Percentiles rank a stretch among this genome's conserved stretches.
Evolutionary conservation across 371 early-diverging fungal genomes (phyloP).

Genomic region (Vittaforma corneae): DNA sequence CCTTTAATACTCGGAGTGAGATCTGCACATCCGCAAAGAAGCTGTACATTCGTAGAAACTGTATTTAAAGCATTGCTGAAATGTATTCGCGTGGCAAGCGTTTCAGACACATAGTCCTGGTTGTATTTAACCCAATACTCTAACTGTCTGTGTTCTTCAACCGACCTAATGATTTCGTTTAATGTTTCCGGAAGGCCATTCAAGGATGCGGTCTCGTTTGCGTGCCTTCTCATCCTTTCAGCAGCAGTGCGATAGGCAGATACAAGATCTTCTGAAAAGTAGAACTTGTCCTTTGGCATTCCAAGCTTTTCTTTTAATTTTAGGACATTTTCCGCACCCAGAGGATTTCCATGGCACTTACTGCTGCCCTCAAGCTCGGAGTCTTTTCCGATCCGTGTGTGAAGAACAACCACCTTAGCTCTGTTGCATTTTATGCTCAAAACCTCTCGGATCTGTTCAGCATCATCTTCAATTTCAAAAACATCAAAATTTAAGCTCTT

Average conservation of each 20-base stretch:
- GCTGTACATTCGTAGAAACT: slow-evolving; percentile 66
- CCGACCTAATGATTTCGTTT: not conserved
- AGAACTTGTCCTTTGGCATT: slow-evolving; percentile 61
- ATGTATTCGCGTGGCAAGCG: slow-evolving; percentile 50
- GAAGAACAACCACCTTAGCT: slow-evolving; percentile 52
- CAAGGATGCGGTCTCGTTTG: slow-evolving; percentile 35
- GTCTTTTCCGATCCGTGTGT: slow-evolving; percentile 67
- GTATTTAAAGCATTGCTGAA: slow-evolving; percentile 68
- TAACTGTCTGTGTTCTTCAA: not conserved
- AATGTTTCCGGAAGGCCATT: not conserved
- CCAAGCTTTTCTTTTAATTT: slow-evolving; percentile 73
- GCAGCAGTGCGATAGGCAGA: slow-evolving; percentile 62
- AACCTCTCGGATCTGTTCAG: slow-evolving; percentile 62
- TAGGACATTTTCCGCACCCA: slow-evolving; percentile 69
- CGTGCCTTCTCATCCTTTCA: slow-evolving; percentile 66
- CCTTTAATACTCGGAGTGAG: slow-evolving; percentile 89
- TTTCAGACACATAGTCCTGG: slow-evolving; percentile 60
- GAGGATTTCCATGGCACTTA: slow-evolving; percentile 74
- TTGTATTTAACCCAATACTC: not conserved
- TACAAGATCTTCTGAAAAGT: slow-evolving; percentile 62
- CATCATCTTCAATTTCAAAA: slow-evolving; percentile 67
- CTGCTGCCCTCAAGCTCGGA: slow-evolving; percentile 72
- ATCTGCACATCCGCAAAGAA: slow-evolving; percentile 95
- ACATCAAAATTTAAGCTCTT: slow-evolving; percentile 85
- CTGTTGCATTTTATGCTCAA: slow-evolving; percentile 62